Evolutionary conservation across 2,329 filamentous ascomycete genomes (phyloP), one percentile per base, ranked within the genome.

Genomic region (Claviceps quebecensis): DNA sequence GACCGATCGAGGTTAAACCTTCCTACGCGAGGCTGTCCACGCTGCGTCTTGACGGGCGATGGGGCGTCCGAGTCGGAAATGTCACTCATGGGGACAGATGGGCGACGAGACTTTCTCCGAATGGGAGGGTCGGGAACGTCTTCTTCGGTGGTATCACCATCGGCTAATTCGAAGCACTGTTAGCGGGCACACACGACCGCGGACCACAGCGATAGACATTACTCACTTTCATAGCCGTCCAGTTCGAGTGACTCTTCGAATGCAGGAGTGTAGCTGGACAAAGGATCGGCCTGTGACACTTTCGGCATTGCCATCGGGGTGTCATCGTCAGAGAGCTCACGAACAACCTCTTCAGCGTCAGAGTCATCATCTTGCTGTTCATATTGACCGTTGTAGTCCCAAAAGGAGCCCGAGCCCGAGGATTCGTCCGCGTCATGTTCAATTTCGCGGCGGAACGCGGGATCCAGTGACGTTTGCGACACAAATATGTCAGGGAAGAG

Each of bases 401-500:
- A 85, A 59, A 78, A 83, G 1, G 78, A 80, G 41, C 71, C 71
- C 22, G 74, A 78, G 53, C 73, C 73, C 4, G 74, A 80, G 0
- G 74, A 76, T 54, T 80, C 76, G 48, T 78, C 72, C n/a, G 70
- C 69, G 56, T 87, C 81, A 56, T 78, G 75, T 62, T 89, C 84
- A 56, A 90, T 84, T 67, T 87, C 81, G 43, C 79, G 77, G 56
- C 84, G 83, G 60, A 91, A 81, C 49, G 76, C 75, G 5, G 84
- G 83, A 58, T 88, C 85, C 5, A 91, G 72, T 16, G 78, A 75
- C 61, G 80, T 84, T 65, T 89, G 84, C 48, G 85, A 80, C 52
- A 90, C 73, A 64, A 91, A 91, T 53, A 91, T 81, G 62, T 89
- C 81, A 1, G 86, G 84, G 55, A 87, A 87, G 56, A 88, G 78